Evolutionary conservation across 768 basidiomycete genomes (phyloP), one percentile per base, ranked within the genome.

Genomic region (Coprinopsis sp.): DNA sequence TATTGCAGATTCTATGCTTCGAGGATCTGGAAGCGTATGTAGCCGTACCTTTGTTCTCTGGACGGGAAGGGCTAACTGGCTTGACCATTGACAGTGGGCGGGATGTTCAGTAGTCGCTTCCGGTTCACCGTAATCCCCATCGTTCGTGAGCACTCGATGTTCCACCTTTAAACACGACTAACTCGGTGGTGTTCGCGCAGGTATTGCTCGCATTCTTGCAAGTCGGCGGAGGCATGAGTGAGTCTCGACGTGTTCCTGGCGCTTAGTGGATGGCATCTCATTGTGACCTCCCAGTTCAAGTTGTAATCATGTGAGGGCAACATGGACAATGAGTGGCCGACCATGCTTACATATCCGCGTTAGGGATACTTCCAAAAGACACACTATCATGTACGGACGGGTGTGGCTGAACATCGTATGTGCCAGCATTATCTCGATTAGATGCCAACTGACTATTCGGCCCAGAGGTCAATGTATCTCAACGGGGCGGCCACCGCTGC

Each of bases 391-490:
- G 24, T 24, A 16, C 13, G 6, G 4, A 19, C 40, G 40, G 5
- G 40, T 41, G 21, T 3, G 18, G 14, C 5, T 28, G 25, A 21
- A 14, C n/a, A 33, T 13, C 16, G 30, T 44, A 14, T n/a, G 22
- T n/a, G 27, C 13, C 27, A 8, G 30, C 40, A 8, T 7, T 18
- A n/a, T 4, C 16, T 19, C 21, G 13, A 6, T 30, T n/a, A 18
- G 2, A 44, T 7, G 6, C 25, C 30, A 23, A 28, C 27, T 30
- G 27, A 27, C 12, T 6, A 14, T 28, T n/a, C 12, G 18, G 21
- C 27, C 19, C 27, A 44, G 42, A n/a, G 16, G 30, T 44, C 42
- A 25, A 44, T 44, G 42, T 31, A 31, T n/a, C 29, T 44, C 22
- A 24, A 44, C n/a, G 42, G 42, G 4, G 30, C 28, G 2, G 29